A percentile compares a stretch with the other conserved stretches of the same genome.
Evolutionary conservation across 2,329 filamentous ascomycete genomes (phyloP).

Genomic region (Chaetomiaceae sp.): DNA sequence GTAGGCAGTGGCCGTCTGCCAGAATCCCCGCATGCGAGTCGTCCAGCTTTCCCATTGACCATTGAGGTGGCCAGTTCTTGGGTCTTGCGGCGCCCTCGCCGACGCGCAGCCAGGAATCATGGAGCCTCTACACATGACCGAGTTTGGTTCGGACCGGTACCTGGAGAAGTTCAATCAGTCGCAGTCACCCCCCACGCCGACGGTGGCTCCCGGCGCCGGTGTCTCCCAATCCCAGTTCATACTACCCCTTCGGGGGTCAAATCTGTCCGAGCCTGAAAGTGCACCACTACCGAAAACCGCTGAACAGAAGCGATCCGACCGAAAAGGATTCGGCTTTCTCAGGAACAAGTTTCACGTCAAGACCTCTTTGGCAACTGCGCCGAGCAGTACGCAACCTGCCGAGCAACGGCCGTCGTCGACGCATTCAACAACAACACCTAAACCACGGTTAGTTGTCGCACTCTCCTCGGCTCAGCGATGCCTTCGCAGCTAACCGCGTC

Average conservation of each 20-base stretch:
- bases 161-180: conserved; percentile 55
- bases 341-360: conserved; percentile 31
- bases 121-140: conserved; percentile 58
- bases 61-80: conserved; percentile 13
- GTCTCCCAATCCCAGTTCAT: conserved; percentile 24
- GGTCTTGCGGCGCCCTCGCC: conserved; percentile 19
- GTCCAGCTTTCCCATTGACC: not conserved
- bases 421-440: conserved; percentile 13
- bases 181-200: conserved; percentile 34
- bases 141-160: conserved; percentile 61
- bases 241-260: conserved; percentile 25
- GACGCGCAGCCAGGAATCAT: conserved; percentile 31
- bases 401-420: conserved; percentile 19
- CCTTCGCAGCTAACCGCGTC: not conserved
- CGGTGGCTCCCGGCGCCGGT: not conserved
- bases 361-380: not conserved
- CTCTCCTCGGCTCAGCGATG: no score
- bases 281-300: conserved; percentile 15
- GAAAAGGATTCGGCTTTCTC: conserved; percentile 36
- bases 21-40: conserved; percentile 14
- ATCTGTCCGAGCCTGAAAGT: conserved; percentile 16
- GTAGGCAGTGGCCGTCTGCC: not conserved
- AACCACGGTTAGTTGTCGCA: conserved; percentile 30
- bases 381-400: conserved; percentile 21
- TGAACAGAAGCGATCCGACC: conserved; percentile 25